Base-by-base conservation (phyloP, 352 stramenopile species). In the Blastocystis sp. region DNA sequence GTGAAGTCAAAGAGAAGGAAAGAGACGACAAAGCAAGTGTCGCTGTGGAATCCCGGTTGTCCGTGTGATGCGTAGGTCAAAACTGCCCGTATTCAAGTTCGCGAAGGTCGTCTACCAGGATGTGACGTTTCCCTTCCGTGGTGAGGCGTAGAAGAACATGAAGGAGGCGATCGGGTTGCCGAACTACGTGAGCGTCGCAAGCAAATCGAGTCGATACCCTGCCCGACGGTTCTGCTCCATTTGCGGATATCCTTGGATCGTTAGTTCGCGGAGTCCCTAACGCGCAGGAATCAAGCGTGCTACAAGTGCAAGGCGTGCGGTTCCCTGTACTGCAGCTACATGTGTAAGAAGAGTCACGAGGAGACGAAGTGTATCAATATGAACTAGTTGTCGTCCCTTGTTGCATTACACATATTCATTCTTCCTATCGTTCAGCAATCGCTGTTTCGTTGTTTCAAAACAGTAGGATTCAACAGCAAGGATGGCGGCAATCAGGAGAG, bases 321-420 rank as follows among this genome's bases (percentile, higher is more conserved):
- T 0, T 78, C 67, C 16, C n/a, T 78, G 6, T 78, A 78, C 60
- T 78, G 67, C 29, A 61, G 35, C 37, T 45, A 45, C 16, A 19
- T 3, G 24, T 78, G 67, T 26, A 78, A 78, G 67, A 78, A 55
- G 35, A 61, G 26, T n/a, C 67, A 78, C 50, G 67, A 78, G 45
- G 67, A 78, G 24, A 78, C 67, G 24, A 78, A 78, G 67, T 78
- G 67, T 78, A 55, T 55, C 29, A 78, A 21, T 78, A 35, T 78
- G 26, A 78, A 61, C 39, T 78, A 78, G 19, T n/a, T n/a, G n/a
- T n/a, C n/a, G n/a, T n/a, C n/a, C n/a, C n/a, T n/a, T n/a, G n/a
- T n/a, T n/a, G n/a, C n/a, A n/a, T n/a, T n/a, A n/a, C n/a, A n/a
- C n/a, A n/a, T n/a, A n/a, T n/a, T n/a, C n/a, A n/a, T n/a, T n/a